A percentile compares a stretch with the other conserved stretches of the same genome.
phyloP scores from a whole-genome alignment of 805 yeast species.

The Diddensiella santjacobensis region DNA sequence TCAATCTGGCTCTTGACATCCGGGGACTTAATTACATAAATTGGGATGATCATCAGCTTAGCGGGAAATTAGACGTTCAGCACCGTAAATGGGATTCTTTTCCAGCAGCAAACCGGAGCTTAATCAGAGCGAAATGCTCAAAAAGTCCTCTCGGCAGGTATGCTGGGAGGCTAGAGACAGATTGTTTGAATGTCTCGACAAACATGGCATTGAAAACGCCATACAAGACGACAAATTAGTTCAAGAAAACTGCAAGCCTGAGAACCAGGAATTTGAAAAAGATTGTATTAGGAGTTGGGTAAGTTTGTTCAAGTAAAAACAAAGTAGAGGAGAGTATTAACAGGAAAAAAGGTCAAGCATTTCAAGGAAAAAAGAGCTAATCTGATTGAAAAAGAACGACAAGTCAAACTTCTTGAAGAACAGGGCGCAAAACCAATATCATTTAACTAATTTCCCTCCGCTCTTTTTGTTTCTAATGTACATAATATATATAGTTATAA shows the following conservation, averaged over 20 bases:
- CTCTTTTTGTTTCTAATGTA: background rate
- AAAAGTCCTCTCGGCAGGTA: constrained; percentile 61
- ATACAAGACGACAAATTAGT: constrained; percentile 43
- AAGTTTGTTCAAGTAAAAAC: constrained; percentile 2
- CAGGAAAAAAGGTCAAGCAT: constrained; percentile 46
- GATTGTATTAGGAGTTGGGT: constrained; percentile 86
- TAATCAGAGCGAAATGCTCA: constrained; percentile 39
- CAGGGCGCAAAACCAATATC: constrained; percentile 47
- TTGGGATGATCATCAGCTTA: background rate
- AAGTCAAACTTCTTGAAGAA: constrained; percentile 65
- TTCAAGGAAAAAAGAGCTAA: constrained; percentile 86
- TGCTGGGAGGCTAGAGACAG: constrained; percentile 91
- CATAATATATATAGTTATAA: constrained; percentile 5
- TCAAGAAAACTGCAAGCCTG: constrained; percentile 51
- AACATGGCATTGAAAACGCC: constrained; percentile 64
- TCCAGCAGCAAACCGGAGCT: constrained; percentile 25
- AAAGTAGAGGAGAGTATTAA: background rate
- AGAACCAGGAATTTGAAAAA: constrained; percentile 58
- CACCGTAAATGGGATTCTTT: constrained; percentile 58
- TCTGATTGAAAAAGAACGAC: constrained; percentile 64
- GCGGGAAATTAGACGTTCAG: no score
- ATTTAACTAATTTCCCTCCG: constrained; percentile 2
- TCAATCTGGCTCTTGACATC: no score
- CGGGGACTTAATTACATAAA: background rate
- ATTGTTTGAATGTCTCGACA: constrained; percentile 71